A percentile compares a stretch with the other conserved stretches of the same genome.
These are phyloP conservation scores for Candolleomyces aberdarensis DNA, from an alignment of 768 basidiomycete genomes.

Conservation along the genomic window DNA sequence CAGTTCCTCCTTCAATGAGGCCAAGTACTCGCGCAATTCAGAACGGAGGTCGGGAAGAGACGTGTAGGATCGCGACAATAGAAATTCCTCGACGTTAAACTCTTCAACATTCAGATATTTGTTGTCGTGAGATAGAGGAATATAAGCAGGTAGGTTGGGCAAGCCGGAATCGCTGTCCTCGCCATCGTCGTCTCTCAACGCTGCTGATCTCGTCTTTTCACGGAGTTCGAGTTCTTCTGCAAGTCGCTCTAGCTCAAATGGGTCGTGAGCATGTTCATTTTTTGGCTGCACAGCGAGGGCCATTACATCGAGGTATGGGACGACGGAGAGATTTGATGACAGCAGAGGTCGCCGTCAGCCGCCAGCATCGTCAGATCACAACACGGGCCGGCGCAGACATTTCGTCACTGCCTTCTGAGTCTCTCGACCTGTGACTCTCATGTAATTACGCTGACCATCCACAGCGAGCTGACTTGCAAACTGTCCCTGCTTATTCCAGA, in stretches of 20 bases:
- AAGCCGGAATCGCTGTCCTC: slow-evolving; percentile 17
- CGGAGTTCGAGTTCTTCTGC: slow-evolving; percentile 64
- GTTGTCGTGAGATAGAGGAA: slow-evolving; percentile 80
- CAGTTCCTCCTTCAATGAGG: slow-evolving; percentile 84
- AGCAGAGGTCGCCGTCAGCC: background rate
- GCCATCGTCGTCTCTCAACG: slow-evolving; percentile 7
- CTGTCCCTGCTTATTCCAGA: too few relatives aligned
- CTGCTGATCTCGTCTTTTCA: slow-evolving; percentile 38
- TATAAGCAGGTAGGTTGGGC: slow-evolving; percentile 57
- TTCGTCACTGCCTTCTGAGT: too few relatives aligned
- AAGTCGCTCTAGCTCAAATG: slow-evolving; percentile 65
- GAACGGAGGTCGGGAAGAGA: slow-evolving; percentile 84
- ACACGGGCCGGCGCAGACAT: too few relatives aligned
- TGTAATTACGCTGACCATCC: too few relatives aligned
- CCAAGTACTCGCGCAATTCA: slow-evolving; percentile 85
- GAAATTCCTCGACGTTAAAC: slow-evolving; percentile 85
- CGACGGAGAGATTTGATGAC: background rate
- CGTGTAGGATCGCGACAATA: slow-evolving; percentile 80
- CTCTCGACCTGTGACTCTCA: too few relatives aligned
- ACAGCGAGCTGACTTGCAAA: too few relatives aligned
- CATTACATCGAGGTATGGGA: slow-evolving; percentile 3
- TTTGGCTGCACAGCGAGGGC: background rate
- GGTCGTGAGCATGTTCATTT: slow-evolving; percentile 35
- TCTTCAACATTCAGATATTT: slow-evolving; percentile 60
- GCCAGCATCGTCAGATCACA: too few relatives aligned